These are phyloP conservation scores for Ophiocordyceps camponoti-leonardi DNA, from an alignment of 2,329 filamentous ascomycete species.

Conservation along the genomic window DNA sequence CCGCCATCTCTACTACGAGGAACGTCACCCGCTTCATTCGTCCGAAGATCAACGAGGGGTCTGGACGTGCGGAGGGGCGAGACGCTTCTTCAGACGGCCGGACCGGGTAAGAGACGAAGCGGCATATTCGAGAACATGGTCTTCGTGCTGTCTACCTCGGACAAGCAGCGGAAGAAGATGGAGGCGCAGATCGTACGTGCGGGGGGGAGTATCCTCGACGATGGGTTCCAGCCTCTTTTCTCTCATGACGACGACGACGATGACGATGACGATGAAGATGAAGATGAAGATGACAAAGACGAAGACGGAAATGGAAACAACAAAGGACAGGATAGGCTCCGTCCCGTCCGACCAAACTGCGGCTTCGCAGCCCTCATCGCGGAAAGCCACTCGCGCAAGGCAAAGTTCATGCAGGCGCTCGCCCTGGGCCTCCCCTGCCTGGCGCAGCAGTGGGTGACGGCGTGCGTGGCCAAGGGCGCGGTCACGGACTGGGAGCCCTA, in stretches of 20 bases:
- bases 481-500: constrained; percentile 66
- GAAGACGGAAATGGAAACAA: neutral
- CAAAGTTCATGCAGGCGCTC: constrained; percentile 89
- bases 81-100: constrained; percentile 9
- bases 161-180: constrained; percentile 26
- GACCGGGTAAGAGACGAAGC: constrained; percentile 10
- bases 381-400: constrained; percentile 68
- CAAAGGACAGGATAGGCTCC: no score
- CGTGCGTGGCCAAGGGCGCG: constrained; percentile 44
- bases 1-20: neutral
- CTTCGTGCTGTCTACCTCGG: constrained; percentile 56
- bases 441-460: constrained; percentile 61
- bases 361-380: constrained; percentile 78
- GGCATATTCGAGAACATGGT: constrained; percentile 62
- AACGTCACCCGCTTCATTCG: neutral
- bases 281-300: neutral
- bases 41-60: neutral
- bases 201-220: constrained; percentile 54
- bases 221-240: constrained; percentile 77
- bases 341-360: constrained; percentile 18
- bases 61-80: constrained; percentile 1
- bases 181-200: constrained; percentile 47
- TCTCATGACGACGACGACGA: constrained; percentile 6
- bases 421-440: constrained; percentile 80
- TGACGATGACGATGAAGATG: neutral